These are phyloP conservation scores for Ceratopteris richardii DNA, from an alignment of 75 land plant species.

Conservation along the genomic window DNA sequence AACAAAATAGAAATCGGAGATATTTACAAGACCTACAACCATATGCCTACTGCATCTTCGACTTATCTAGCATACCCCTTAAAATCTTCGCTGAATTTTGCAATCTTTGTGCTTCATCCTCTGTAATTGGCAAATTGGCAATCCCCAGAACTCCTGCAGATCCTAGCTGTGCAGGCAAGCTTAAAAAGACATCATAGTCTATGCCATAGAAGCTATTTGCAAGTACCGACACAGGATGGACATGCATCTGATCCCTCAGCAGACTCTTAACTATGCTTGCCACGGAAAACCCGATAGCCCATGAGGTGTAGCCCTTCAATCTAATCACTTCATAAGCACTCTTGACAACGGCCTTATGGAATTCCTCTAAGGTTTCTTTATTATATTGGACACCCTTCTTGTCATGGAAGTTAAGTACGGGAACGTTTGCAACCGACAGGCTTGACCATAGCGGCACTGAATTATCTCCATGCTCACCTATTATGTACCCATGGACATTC, in stretches of 20 bases:
- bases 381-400: conserved; percentile 29
- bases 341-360: conserved; percentile 21
- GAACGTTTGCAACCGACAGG: conserved; percentile 68
- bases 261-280: conserved; percentile 21
- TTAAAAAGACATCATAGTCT: conserved; percentile 14
- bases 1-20: too few species aligned
- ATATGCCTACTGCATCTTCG: too few species aligned
- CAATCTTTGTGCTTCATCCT: conserved; percentile 5
- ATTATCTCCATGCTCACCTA: conserved; percentile 90
- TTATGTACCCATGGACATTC: too few species aligned
- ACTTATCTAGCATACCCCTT: conserved; percentile 6
- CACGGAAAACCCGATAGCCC: conserved; percentile 28
- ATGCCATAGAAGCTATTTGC: conserved; percentile 26
- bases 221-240: conserved; percentile 18
- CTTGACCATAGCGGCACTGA: conserved; percentile 93
- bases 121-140: conserved; percentile 3
- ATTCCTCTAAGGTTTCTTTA: conserved; percentile 22
- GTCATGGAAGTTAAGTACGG: conserved; percentile 39
- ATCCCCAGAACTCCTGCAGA: conserved; percentile 10
- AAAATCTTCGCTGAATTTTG: conserved; percentile 10
- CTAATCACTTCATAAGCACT: conserved; percentile 26
- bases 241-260: conserved; percentile 17
- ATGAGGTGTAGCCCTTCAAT: conserved; percentile 26
- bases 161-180: conserved; percentile 20
- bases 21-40: too few species aligned